These are phyloP conservation scores for Hura crepitans DNA, from an alignment of 441 rosid species.

Conservation along the genomic window DNA sequence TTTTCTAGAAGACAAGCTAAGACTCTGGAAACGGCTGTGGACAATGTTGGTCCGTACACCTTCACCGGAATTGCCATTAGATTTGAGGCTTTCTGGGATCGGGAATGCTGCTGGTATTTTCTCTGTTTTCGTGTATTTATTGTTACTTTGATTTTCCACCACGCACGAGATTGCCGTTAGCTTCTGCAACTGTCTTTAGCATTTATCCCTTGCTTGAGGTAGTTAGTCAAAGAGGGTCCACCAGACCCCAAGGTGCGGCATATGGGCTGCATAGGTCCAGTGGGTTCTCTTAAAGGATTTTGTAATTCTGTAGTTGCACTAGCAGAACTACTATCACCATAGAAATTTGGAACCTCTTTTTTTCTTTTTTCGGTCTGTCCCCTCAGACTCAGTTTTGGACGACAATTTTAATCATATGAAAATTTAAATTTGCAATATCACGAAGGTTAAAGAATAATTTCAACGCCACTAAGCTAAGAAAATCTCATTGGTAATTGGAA, in stretches of 20 bases:
- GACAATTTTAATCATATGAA: no score
- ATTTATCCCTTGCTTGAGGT: conserved; percentile 15
- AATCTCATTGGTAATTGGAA: no score
- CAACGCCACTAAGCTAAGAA: no score
- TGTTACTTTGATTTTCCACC: conserved; percentile 1
- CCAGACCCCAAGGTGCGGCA: neutral
- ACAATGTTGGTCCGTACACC: conserved; percentile 59
- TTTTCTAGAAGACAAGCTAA: conserved; percentile 56
- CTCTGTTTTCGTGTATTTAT: neutral
- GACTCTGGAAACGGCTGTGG: conserved; percentile 60
- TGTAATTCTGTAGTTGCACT: no score
- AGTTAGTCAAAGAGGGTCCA: neutral
- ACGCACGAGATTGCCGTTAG: neutral
- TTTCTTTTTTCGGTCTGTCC: no score
- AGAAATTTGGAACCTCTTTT: no score
- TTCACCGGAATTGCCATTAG: conserved; percentile 51
- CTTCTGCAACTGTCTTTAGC: neutral
- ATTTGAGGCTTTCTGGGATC: neutral
- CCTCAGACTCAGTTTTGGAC: no score
- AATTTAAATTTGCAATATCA: no score
- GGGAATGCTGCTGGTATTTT: neutral
- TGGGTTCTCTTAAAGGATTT: neutral
- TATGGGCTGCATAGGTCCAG: neutral
- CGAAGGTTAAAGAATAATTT: no score
- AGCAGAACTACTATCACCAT: no score